These are phyloP conservation scores for Dacryopinax spathularia DNA, from an alignment of 768 basidiomycete genomes.

Conservation along the genomic window DNA sequence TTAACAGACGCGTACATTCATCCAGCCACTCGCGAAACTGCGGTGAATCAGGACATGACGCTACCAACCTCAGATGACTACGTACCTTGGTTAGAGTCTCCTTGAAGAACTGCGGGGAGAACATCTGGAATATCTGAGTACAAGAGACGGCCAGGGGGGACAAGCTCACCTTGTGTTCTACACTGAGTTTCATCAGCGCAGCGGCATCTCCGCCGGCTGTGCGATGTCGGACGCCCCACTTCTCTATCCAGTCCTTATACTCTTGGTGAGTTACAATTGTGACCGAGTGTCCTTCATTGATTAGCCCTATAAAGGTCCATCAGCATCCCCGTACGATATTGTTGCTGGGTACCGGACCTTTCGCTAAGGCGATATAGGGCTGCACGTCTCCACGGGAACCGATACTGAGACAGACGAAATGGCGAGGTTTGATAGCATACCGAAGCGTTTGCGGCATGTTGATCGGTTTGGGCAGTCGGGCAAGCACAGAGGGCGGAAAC, in stretches of 20 bases:
- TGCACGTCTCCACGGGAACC: slow-evolving; percentile 45
- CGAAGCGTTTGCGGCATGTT: slow-evolving; percentile 30
- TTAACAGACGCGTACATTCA: slow-evolving; percentile 31
- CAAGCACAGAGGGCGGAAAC: slow-evolving; percentile 22
- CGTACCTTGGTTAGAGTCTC: slow-evolving; percentile 42
- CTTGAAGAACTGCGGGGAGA: slow-evolving; percentile 57
- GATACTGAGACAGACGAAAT: slow-evolving; percentile 51
- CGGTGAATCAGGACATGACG: slow-evolving; percentile 2
- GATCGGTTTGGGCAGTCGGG: slow-evolving; percentile 33
- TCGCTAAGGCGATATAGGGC: slow-evolving; percentile 37
- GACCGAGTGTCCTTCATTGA: slow-evolving; percentile 31
- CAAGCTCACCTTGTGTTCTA: slow-evolving; percentile 25
- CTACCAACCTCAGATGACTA: background rate
- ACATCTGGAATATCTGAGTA: slow-evolving; percentile 34
- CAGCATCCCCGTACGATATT: too few species aligned
- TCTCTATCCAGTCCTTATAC: slow-evolving; percentile 39
- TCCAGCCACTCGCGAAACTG: slow-evolving; percentile 56
- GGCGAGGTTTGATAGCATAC: slow-evolving; percentile 26
- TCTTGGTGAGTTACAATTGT: slow-evolving; percentile 37
- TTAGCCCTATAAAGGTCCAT: slow-evolving; percentile 27
- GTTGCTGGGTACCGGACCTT: too few species aligned
- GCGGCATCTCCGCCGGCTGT: slow-evolving; percentile 57
- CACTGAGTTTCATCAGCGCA: slow-evolving; percentile 48
- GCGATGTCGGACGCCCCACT: slow-evolving; percentile 45
- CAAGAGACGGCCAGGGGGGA: background rate